A percentile compares a stretch with the other conserved stretches of the same genome.
Evolutionary conservation across 2,329 filamentous ascomycete species (phyloP).

Genomic region (Exophiala aquamarina): DNA sequence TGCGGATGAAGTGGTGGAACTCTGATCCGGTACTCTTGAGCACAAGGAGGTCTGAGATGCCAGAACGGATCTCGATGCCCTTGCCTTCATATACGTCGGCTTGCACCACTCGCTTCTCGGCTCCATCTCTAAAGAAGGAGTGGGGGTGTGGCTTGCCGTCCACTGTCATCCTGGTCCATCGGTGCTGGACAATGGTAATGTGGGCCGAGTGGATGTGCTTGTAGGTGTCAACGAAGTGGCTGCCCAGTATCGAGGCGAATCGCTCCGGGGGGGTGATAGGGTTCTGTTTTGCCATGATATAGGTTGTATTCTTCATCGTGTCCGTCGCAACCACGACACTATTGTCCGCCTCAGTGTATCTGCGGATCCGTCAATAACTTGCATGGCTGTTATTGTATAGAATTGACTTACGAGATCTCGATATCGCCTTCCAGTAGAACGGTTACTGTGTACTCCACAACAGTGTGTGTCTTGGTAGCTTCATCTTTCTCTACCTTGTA

Average conservation of each 20-base stretch:
- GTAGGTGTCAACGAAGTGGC: constrained; percentile 88
- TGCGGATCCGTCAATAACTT: constrained; percentile 36
- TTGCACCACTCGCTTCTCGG: constrained; percentile 82
- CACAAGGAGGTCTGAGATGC: constrained; percentile 78
- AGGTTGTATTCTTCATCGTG: constrained; percentile 96
- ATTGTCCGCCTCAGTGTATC: constrained; percentile 93
- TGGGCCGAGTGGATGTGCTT: constrained; percentile 82
- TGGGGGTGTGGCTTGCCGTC: constrained; percentile 91
- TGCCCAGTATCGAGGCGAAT: constrained; percentile 78
- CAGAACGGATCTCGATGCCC: constrained; percentile 74
- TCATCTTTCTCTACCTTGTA: constrained; percentile 88
- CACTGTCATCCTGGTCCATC: constrained; percentile 86
- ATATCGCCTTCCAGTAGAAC: constrained; percentile 92
- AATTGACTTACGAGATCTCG: constrained; percentile 65
- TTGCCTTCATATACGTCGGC: constrained; percentile 65
- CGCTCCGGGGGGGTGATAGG: constrained; percentile 91
- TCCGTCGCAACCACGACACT: constrained; percentile 93
- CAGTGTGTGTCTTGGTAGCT: constrained; percentile 74
- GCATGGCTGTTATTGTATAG: neutral
- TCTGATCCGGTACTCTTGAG: constrained; percentile 96
- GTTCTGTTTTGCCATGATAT: constrained; percentile 91
- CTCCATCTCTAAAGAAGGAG: constrained; percentile 87
- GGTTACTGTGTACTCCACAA: constrained; percentile 93
- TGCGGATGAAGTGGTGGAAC: constrained; percentile 90
- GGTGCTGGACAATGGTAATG: constrained; percentile 77